These are phyloP conservation scores for Hansfordia pulvinata DNA, from an alignment of 2,329 filamentous ascomycete species.

Conservation along the genomic window DNA sequence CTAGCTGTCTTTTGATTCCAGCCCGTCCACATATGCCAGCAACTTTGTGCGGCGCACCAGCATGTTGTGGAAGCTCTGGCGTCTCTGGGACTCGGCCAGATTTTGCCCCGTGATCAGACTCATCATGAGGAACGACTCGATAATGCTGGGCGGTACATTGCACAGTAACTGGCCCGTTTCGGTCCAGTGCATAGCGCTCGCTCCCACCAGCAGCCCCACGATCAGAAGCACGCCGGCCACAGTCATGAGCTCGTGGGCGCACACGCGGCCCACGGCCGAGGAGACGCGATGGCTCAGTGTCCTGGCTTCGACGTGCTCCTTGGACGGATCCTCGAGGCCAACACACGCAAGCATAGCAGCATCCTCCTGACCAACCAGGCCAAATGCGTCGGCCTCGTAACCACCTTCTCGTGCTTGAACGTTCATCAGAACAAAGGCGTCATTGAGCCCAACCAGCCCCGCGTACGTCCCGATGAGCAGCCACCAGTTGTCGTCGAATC, in stretches of 20 bases:
- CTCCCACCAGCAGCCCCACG: slow-evolving; percentile 13
- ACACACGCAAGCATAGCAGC: slow-evolving; percentile 1
- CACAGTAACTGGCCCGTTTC: slow-evolving; percentile 18
- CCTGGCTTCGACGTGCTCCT: not conserved
- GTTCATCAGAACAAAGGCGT: slow-evolving; percentile 30
- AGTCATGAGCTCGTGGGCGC: not conserved
- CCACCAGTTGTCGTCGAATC: slow-evolving; percentile 29
- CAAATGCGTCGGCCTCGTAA: slow-evolving; percentile 1
- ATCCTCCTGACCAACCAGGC: slow-evolving; percentile 1
- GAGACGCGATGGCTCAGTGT: slow-evolving; percentile 1
- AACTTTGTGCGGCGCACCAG: slow-evolving; percentile 2
- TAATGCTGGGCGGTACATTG: slow-evolving; percentile 20
- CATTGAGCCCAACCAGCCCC: slow-evolving; percentile 27
- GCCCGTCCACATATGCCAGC: not conserved
- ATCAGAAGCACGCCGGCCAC: slow-evolving; percentile 7
- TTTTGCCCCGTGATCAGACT: slow-evolving; percentile 19
- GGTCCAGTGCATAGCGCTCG: slow-evolving; percentile 17
- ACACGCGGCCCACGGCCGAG: not conserved
- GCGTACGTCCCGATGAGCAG: slow-evolving; percentile 33
- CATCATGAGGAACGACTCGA: slow-evolving; percentile 20
- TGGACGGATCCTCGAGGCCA: not conserved
- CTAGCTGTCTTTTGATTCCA: too few species aligned
- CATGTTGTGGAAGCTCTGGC: slow-evolving; percentile 10
- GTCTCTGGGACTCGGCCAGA: slow-evolving; percentile 10
- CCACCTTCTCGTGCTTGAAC: slow-evolving; percentile 16